Conservation (phyloP, 176 grass and related monocot genomes). For the Saccharum officinarum region DNA sequence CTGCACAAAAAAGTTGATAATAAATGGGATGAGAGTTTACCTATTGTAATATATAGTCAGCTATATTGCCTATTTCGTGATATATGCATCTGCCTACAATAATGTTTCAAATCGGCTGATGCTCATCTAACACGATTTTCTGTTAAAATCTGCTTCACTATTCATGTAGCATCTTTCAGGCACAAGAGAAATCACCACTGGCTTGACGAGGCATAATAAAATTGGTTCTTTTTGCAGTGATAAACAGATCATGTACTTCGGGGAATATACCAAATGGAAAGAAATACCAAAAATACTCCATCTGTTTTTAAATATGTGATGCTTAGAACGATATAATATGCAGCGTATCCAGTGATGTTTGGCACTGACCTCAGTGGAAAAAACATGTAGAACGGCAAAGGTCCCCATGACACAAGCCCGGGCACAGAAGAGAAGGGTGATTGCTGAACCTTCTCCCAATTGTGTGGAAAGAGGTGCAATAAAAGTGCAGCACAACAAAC, state of each 20-base stretch:
- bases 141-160: neutral
- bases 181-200: neutral
- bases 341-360: too few relatives aligned
- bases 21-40: neutral
- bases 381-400: slow-evolving; percentile 50
- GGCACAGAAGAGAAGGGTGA: slow-evolving; percentile 64
- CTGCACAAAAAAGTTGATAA: slow-evolving; percentile 26
- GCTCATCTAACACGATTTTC: neutral
- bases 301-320: too few relatives aligned
- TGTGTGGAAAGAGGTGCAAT: slow-evolving; percentile 50
- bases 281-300: neutral
- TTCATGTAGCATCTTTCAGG: neutral
- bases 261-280: neutral
- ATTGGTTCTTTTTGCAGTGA: neutral
- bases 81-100: neutral
- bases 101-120: neutral
- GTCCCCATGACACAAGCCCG: slow-evolving; percentile 54
- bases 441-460: slow-evolving; percentile 57
- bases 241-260: neutral
- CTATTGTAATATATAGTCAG: neutral
- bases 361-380: slow-evolving; percentile 60
- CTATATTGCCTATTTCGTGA: neutral
- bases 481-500: slow-evolving; percentile 49
- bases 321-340: too few relatives aligned
- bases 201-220: neutral